Conservation (phyloP, 768 basidiomycete genomes). For the Harrya chromipes region DNA sequence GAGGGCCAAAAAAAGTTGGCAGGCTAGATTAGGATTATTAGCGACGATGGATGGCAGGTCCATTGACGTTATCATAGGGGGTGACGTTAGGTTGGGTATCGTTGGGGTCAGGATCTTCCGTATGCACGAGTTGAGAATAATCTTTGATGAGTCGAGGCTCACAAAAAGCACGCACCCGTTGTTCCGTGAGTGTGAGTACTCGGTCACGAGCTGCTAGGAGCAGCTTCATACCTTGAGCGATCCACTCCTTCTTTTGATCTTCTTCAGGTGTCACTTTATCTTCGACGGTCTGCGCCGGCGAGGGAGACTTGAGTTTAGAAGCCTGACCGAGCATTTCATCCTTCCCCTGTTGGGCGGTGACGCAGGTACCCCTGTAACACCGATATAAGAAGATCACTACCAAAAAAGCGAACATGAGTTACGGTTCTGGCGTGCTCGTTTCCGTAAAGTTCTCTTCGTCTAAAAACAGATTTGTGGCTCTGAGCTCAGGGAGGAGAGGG, state of each 20-base stretch:
- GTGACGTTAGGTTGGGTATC: conserved; percentile 41
- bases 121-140: not conserved
- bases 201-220: conserved; percentile 68
- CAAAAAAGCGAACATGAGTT: conserved; percentile 17
- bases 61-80: conserved; percentile 58
- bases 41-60: conserved; percentile 66
- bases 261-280: conserved; percentile 41
- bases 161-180: conserved; percentile 45
- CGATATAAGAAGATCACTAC: conserved; percentile 15
- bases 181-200: conserved; percentile 71
- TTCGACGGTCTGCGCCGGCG: conserved; percentile 6
- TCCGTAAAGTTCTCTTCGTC: conserved; percentile 56
- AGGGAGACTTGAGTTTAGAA: not conserved
- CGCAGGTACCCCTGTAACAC: conserved; percentile 13
- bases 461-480: conserved; percentile 67
- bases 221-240: conserved; percentile 64
- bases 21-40: conserved; percentile 66
- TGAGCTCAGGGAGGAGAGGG: conserved; percentile 71
- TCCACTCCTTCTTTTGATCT: conserved; percentile 54
- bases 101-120: conserved; percentile 51
- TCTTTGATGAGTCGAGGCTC: too few species aligned
- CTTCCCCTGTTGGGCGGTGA: conserved; percentile 6
- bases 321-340: conserved; percentile 2
- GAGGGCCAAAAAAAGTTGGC: conserved; percentile 60
- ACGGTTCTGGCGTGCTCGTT: conserved; percentile 47